Percentiles rank a stretch among this genome's conserved stretches.
Evolutionary conservation across 352 stramenopile species (phyloP).

Genomic region (Globisporangium solare): DNA sequence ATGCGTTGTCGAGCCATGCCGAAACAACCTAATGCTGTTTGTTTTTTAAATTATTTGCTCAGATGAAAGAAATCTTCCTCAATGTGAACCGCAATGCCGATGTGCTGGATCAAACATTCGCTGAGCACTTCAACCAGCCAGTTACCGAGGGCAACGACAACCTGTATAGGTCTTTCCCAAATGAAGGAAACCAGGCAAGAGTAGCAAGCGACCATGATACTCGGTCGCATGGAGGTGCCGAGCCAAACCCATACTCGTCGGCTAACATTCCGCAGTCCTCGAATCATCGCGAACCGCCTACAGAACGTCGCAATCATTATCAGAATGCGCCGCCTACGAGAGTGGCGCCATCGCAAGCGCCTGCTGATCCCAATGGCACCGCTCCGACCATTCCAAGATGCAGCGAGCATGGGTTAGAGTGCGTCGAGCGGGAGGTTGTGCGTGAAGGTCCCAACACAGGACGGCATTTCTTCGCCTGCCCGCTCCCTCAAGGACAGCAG

Average conservation of each 20-base stretch:
- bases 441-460: constrained; percentile 88
- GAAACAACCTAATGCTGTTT: constrained; percentile 1
- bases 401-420: constrained; percentile 40
- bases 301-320: constrained; percentile 3
- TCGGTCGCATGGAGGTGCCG: neutral
- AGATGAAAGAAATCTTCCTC: constrained; percentile 81
- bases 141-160: constrained; percentile 23
- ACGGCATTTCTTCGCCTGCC: constrained; percentile 89
- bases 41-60: constrained; percentile 5
- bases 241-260: neutral
- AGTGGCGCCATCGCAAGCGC: neutral
- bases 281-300: neutral
- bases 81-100: constrained; percentile 70
- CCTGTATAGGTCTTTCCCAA: neutral
- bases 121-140: constrained; percentile 77
- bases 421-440: constrained; percentile 46
- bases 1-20: neutral
- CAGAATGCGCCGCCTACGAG: neutral
- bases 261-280: neutral
- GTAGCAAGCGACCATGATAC: neutral
- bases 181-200: neutral
- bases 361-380: neutral
- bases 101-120: constrained; percentile 89
- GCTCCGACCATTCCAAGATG: constrained; percentile 27
- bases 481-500: constrained; percentile 74